Conservation (phyloP, 2,329 filamentous ascomycete species). For the Calycina marina region DNA sequence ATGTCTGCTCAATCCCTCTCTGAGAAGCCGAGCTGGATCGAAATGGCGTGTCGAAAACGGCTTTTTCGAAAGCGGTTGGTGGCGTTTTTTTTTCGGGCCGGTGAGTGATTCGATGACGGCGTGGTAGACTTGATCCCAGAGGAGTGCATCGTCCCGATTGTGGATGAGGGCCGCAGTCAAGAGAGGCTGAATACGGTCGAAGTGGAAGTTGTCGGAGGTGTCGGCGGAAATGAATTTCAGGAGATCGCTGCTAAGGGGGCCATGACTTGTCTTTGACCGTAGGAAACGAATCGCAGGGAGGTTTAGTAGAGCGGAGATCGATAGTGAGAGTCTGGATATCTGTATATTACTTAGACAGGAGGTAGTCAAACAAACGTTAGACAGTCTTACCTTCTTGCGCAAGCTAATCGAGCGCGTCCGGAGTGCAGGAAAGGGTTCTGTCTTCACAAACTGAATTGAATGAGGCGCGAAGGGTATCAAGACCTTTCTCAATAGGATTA, state of each 20-base stretch:
- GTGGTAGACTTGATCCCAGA: no score
- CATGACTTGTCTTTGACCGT: background rate
- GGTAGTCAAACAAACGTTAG: background rate
- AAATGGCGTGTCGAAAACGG: no score
- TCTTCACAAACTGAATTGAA: constrained; percentile 6
- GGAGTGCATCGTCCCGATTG: no score
- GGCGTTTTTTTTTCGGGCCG: constrained; percentile 1
- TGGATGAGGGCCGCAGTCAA: background rate
- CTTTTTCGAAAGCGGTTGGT: constrained; percentile 3
- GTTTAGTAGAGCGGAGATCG: background rate
- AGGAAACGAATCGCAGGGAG: background rate
- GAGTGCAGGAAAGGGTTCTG: constrained; percentile 4
- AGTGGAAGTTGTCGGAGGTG: background rate
- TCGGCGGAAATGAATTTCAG: background rate
- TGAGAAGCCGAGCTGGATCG: no score
- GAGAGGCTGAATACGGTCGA: background rate
- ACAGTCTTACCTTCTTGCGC: background rate
- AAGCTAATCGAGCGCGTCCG: constrained; percentile 1
- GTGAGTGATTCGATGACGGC: no score
- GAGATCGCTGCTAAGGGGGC: background rate
- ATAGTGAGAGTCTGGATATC: background rate
- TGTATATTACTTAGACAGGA: background rate
- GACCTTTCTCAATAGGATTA: constrained; percentile 5
- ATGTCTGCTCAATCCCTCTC: constrained; percentile 14
- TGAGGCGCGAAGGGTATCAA: constrained; percentile 5